Base-by-base conservation (phyloP, 1,284 basidiomycete species). In the Phellinidium pouzarii region DNA sequence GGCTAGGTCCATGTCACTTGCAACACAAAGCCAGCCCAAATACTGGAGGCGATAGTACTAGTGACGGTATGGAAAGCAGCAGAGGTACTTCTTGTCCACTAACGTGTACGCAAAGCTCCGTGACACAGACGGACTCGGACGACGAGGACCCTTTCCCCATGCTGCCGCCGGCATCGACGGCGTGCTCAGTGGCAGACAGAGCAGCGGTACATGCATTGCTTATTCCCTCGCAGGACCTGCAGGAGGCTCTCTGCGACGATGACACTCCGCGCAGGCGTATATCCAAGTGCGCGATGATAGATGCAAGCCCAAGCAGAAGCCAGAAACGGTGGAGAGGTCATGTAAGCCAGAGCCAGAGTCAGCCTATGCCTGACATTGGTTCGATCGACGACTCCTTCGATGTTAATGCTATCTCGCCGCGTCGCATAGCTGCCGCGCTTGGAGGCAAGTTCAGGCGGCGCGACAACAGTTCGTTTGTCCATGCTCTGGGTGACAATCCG, bases 401-500 rank as follows among this genome's bases (percentile, higher is more conserved):
- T 11, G 22, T 45, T 5, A 17, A 20, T 5, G n/a, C 25, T 8
- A 23, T 46, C 3, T 31, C 41, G 3, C 41, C 43, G 29, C 42
- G 19, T 9, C 37, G 37, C 37, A 38, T 20, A 6, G 50, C 38
- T 4, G 6, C 22, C 6, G 37, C 37, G 19, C 19, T n/a, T 42
- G 26, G 8, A n/a, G 17, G 17, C 38, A 50, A 40, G 38, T 50
- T 49, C 20, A 38, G 38, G 26, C 27, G 48, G 38, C 37, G 17
- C 4, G 38, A 22, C 22, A 17, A n/a, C 2, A 3, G 44, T 2
- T 27, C 44, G 14, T 45, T 45, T 14, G 44, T 29, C 25, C 12
- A 25, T 31, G 34, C 78, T 0, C 76, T 71, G 20, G 62, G 56
- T 60, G 76, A 64, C 8, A 76, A n/a, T n/a, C n/a, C n/a, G n/a